Evolutionary conservation across 148 eudicot species (phyloP).

Genomic region (Simmondsia chinensis): DNA sequence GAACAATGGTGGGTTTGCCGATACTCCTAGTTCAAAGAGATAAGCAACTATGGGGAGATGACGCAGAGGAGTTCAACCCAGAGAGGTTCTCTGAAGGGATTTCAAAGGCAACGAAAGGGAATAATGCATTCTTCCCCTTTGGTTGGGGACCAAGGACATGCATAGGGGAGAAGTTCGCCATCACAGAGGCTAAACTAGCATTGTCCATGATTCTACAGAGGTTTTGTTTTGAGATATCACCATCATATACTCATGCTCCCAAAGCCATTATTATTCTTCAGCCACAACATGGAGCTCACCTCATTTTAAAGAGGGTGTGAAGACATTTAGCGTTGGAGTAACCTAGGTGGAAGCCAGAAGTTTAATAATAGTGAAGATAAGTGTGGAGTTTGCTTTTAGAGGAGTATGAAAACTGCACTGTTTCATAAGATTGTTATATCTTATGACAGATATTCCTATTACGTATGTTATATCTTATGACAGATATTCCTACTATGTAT

Average conservation of each 20-base stretch:
- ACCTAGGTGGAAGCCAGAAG: too few species aligned
- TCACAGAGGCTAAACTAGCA: slow-evolving; percentile 39
- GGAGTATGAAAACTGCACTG: too few species aligned
- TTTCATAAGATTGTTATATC: too few species aligned
- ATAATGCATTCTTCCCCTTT: slow-evolving; percentile 35
- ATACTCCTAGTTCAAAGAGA: slow-evolving; percentile 23
- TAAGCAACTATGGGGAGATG: slow-evolving; percentile 48
- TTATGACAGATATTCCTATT: too few species aligned
- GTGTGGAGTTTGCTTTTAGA: too few species aligned
- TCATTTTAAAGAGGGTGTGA: too few species aligned
- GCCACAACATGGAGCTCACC: slow-evolving; percentile 48
- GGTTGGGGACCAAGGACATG: slow-evolving; percentile 48
- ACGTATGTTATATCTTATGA: too few species aligned
- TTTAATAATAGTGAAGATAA: too few species aligned
- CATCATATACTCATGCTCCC: slow-evolving; percentile 54
- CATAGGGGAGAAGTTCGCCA: slow-evolving; percentile 41
- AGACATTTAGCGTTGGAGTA: too few species aligned
- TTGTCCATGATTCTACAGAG: slow-evolving; percentile 35
- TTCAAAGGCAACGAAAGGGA: slow-evolving; percentile 27
- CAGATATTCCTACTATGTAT: too few species aligned
- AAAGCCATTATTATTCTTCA: slow-evolving; percentile 12
- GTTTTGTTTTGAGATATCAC: slow-evolving; percentile 36
- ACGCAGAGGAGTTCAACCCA: slow-evolving; percentile 41
- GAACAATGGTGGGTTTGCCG: slow-evolving; percentile 21
- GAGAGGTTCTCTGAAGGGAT: slow-evolving; percentile 51